phyloP scores from a whole-genome alignment of 2,329 filamentous ascomycete species.

The Aspergillus sp. region DNA sequence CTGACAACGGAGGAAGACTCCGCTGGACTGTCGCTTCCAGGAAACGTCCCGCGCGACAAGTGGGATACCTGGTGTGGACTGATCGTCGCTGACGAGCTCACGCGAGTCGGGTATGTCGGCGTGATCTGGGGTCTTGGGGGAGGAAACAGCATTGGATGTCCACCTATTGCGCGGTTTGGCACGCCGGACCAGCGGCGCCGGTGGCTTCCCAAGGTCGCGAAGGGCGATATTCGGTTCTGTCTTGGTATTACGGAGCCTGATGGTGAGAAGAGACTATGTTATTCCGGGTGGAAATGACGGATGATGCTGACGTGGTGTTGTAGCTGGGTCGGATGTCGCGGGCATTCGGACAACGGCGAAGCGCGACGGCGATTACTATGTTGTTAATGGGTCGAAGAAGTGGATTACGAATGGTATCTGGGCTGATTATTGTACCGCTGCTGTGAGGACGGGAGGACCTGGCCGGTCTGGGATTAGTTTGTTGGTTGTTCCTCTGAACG shows the following conservation, averaged over 20 bases:
- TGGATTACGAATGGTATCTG: conserved; percentile 65
- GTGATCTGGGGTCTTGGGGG: conserved; percentile 58
- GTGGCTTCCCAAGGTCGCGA: conserved; percentile 60
- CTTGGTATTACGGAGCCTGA: conserved; percentile 64
- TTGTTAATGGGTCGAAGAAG: conserved; percentile 67
- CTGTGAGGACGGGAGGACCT: conserved; percentile 58
- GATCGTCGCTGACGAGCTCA: conserved; percentile 55
- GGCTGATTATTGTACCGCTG: conserved; percentile 62
- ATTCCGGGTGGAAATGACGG: background rate
- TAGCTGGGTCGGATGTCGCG: conserved; percentile 62
- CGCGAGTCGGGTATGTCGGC: conserved; percentile 55
- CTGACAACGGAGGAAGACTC: conserved; percentile 39
- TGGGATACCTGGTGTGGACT: conserved; percentile 59
- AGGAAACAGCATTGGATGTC: conserved; percentile 61
- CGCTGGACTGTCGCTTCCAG: conserved; percentile 40
- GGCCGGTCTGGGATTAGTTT: conserved; percentile 61
- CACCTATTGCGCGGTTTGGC: conserved; percentile 63
- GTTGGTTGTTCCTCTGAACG: conserved; percentile 64
- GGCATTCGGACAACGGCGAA: conserved; percentile 60
- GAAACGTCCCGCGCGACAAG: conserved; percentile 46
- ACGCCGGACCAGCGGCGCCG: conserved; percentile 56
- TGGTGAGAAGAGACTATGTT: conserved; percentile 34
- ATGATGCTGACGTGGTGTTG: conserved; percentile 9
- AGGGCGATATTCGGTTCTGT: conserved; percentile 60
- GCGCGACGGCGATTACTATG: conserved; percentile 51